Conservation (phyloP, 176 grass and related monocot genomes). For the Poa annua region DNA sequence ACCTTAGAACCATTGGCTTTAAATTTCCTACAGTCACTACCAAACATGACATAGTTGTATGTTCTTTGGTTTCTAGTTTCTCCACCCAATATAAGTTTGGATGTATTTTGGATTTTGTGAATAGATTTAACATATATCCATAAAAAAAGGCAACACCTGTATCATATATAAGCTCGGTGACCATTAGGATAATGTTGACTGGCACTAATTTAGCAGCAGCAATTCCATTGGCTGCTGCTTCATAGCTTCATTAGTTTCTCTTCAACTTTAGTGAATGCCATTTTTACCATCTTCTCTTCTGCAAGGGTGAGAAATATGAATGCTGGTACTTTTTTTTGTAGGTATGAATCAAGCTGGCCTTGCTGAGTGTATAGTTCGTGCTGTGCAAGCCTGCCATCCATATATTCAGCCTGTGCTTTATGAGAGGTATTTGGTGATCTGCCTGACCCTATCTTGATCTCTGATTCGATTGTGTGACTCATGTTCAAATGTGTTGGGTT, state of each 20-base stretch:
- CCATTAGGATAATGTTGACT: neutral
- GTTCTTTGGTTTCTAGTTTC: neutral
- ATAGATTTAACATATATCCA: neutral
- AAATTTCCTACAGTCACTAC: neutral
- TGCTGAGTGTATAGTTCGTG: constrained; percentile 90
- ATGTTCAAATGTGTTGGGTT: constrained; percentile 10
- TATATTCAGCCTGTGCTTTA: constrained; percentile 85
- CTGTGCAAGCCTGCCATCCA: constrained; percentile 76
- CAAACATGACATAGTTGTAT: neutral
- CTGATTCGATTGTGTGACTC: constrained; percentile 19
- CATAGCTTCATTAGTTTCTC: neutral
- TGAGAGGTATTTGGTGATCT: constrained; percentile 58
- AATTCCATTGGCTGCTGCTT: constrained; percentile 1
- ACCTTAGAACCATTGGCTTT: neutral
- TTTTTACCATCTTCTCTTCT: neutral
- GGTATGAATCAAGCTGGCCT: constrained; percentile 99
- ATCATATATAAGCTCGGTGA: neutral
- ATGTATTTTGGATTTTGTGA: neutral
- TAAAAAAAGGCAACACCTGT: neutral
- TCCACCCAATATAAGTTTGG: neutral
- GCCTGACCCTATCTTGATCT: neutral
- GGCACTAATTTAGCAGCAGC: neutral
- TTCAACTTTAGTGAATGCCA: neutral
- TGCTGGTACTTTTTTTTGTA: constrained; percentile 33
- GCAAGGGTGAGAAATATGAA: neutral